Evolutionary conservation across 345 rosid species (phyloP).

Genomic region (Rhizophora mangle): DNA sequence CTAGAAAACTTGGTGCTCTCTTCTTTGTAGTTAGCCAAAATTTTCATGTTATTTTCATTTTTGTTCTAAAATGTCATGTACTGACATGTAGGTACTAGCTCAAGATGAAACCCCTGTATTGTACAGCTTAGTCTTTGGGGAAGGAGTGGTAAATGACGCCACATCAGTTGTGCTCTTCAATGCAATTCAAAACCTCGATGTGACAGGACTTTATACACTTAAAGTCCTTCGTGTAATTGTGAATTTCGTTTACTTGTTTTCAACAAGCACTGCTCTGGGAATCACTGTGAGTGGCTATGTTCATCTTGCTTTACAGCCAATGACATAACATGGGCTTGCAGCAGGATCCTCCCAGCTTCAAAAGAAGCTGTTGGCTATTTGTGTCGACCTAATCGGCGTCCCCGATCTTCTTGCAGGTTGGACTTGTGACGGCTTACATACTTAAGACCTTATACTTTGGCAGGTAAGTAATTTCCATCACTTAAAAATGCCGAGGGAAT

Average conservation of each 20-base stretch:
- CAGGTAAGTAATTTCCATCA: slow-evolving; percentile 34
- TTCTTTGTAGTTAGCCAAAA: not conserved
- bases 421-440: slow-evolving; percentile 59
- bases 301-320: not conserved
- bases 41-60: not conserved
- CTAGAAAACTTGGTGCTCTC: not conserved
- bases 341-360: not conserved
- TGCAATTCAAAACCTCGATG: slow-evolving; percentile 72
- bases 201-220: slow-evolving; percentile 40
- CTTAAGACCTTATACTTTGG: slow-evolving; percentile 70
- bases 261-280: slow-evolving; percentile 75
- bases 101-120: slow-evolving; percentile 87
- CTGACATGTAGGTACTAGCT: slow-evolving; percentile 57
- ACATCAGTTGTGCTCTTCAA: slow-evolving; percentile 82
- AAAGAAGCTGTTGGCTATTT: not conserved
- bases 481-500: no score
- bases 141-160: slow-evolving; percentile 96
- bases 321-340: not conserved
- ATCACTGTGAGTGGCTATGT: slow-evolving; percentile 44
- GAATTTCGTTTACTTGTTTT: slow-evolving; percentile 72
- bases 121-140: slow-evolving; percentile 89
- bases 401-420: slow-evolving; percentile 45
- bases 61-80: not conserved
- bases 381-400: slow-evolving; percentile 6
- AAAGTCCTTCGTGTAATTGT: slow-evolving; percentile 43